These are phyloP conservation scores for Termitomyces sp. DNA, from an alignment of 768 basidiomycete species.

Conservation along the genomic window DNA sequence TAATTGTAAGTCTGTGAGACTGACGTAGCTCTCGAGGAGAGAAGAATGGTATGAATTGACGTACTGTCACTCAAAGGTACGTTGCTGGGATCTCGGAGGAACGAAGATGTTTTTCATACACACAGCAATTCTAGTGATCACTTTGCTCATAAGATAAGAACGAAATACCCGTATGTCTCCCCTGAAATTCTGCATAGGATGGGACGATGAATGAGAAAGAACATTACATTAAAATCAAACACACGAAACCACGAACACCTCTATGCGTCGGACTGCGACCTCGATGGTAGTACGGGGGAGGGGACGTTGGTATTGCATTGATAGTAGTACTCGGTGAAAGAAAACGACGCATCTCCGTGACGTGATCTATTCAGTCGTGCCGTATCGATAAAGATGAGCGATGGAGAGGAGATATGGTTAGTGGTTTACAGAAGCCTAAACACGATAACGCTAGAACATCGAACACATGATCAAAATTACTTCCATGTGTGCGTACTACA, in stretches of 20 bases:
- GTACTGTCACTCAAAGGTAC: neutral
- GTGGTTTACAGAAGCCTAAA: no score
- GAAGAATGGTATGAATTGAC: neutral
- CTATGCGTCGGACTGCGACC: neutral
- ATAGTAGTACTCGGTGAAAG: no score
- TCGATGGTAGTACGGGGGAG: neutral
- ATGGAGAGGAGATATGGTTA: no score
- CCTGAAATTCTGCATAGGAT: neutral
- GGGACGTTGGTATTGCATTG: no score
- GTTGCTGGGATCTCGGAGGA: neutral
- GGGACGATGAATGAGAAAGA: neutral
- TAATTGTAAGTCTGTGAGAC: neutral
- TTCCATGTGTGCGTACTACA: no score
- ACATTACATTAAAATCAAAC: neutral
- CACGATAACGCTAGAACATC: no score
- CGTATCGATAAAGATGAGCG: no score
- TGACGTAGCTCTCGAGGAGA: neutral
- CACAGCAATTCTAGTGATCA: no score
- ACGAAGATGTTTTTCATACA: neutral
- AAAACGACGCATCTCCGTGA: no score
- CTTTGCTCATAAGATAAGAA: no score
- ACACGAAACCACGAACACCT: neutral
- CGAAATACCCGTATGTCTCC: neutral
- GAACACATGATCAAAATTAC: no score
- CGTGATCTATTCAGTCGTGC: no score